A percentile compares a stretch with the other conserved stretches of the same genome.
phyloP scores from a whole-genome alignment of 768 basidiomycete genomes.

The Suillus americanus region DNA sequence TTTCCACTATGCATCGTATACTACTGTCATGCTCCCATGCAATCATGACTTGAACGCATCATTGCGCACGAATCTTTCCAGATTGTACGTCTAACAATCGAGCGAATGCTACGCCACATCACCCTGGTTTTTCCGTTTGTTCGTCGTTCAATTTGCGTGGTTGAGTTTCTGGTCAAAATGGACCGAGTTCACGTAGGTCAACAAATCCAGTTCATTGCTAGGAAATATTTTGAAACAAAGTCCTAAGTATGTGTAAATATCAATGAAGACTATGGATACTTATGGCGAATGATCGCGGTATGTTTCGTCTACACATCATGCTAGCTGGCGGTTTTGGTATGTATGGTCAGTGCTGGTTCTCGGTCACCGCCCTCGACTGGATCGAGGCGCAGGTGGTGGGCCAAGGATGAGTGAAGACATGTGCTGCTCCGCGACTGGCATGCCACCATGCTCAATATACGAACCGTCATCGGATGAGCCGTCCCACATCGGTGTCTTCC shows the following conservation, averaged over 20 bases:
- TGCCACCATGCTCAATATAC: constrained; percentile 21
- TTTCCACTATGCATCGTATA: constrained; percentile 19
- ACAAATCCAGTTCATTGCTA: neutral
- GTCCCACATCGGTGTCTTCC: constrained; percentile 48
- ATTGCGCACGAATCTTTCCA: neutral
- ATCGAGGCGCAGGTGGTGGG: neutral
- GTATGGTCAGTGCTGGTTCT: neutral
- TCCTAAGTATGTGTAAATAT: neutral
- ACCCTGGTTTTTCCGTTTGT: neutral
- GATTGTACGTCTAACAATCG: neutral
- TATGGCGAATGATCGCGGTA: neutral
- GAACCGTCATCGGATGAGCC: constrained; percentile 23
- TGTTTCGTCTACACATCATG: neutral
- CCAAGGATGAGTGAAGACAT: neutral
- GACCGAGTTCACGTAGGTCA: neutral
- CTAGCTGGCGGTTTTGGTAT: neutral
- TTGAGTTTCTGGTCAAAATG: neutral
- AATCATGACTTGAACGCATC: constrained; percentile 20
- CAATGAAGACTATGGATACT: neutral
- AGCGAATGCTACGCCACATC: neutral
- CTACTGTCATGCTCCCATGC: constrained; percentile 17
- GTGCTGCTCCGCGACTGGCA: neutral
- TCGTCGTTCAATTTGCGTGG: neutral
- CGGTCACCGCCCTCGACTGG: neutral
- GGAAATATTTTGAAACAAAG: neutral